Evolutionary conservation across 2,329 filamentous ascomycete genomes (phyloP), one percentile per base, ranked within the genome.

Genomic region (Ramularia collo-cygni): DNA sequence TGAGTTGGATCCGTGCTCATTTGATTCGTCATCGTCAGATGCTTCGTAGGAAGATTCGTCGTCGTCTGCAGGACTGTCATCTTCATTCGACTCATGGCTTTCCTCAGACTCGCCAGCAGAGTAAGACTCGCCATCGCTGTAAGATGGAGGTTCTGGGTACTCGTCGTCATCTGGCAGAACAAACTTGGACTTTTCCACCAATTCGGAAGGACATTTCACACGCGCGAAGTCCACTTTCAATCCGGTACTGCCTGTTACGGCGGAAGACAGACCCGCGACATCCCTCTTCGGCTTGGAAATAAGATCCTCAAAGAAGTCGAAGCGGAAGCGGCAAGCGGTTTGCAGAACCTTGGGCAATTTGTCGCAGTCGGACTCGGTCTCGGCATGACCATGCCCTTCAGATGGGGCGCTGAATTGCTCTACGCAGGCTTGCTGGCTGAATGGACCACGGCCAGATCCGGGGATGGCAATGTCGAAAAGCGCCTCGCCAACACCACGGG

Each of bases 321-420:
- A 81, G 44, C 76, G 74, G 74, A 76, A 81, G 57, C 71, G 64
- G 62, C 77, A 81, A 7, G 77, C 77, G 8, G 61, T 64, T 64
- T 76, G 71, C 37, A 81, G 65, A 28, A 66, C 62, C 27, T 56
- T 61, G 0, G 77, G 77, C 61, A 77, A 73, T 36, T 70, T 67
- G 44, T 76, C 76, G 72, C 74, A 76, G 46, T 73, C 70, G 47
- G 67, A 63, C 18, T 63, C 31, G 9, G 62, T 61, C 10, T 70
- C 65, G 17, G 65, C 65, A 9, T 19, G 18, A 10, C 18, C 26
- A 17, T 30, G 34, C 0, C 7, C 28, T 2, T 21, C 26, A 14
- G 17, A 9, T 12, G 13, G 17, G 19, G 66, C 74, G 43, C 76
- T 68, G 53, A 70, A 33, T 8, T 33, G 31, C 16, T 33, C 19